Percentiles rank a stretch among this genome's conserved stretches.
Conservation (phyloP, 1,284 basidiomycete genomes). For the Peniophora sp. region DNA sequence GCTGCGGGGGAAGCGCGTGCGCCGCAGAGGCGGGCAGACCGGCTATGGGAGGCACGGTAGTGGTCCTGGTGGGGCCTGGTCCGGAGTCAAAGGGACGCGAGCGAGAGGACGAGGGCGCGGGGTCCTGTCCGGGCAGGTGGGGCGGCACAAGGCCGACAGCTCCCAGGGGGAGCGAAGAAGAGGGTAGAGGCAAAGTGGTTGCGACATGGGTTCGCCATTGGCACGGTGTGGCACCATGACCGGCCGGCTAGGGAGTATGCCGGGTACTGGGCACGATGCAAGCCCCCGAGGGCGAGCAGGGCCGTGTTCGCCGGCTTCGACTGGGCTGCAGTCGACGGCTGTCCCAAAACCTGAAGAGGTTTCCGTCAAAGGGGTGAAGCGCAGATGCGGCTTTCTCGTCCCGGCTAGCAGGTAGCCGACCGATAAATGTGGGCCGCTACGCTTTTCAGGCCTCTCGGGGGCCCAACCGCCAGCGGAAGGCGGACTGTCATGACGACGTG, state of each 20-base stretch:
- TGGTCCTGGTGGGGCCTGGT: too few species aligned
- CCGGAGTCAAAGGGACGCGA: too few species aligned
- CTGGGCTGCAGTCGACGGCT: neutral
- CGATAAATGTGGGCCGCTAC: too few species aligned
- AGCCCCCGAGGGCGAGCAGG: neutral
- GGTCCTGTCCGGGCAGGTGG: neutral
- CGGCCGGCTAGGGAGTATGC: neutral
- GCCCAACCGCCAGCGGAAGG: too few species aligned
- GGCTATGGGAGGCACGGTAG: too few species aligned
- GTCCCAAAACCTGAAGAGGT: neutral
- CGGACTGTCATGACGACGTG: too few species aligned
- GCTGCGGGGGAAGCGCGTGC: neutral
- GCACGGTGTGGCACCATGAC: neutral
- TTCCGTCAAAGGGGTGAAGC: neutral
- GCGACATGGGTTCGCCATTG: neutral
- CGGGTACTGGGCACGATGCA: neutral
- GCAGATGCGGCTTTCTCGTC: too few species aligned
- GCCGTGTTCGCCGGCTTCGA: neutral
- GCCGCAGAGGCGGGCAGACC: neutral
- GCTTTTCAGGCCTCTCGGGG: too few species aligned
- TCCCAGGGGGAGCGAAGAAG: neutral
- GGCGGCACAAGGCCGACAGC: neutral
- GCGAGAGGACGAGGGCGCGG: too few species aligned
- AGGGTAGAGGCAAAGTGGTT: neutral
- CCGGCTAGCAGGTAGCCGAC: too few species aligned